These are phyloP conservation scores for Coemansia sp. DNA, from an alignment of 192 early-diverging fungal genomes.

Conservation along the genomic window DNA sequence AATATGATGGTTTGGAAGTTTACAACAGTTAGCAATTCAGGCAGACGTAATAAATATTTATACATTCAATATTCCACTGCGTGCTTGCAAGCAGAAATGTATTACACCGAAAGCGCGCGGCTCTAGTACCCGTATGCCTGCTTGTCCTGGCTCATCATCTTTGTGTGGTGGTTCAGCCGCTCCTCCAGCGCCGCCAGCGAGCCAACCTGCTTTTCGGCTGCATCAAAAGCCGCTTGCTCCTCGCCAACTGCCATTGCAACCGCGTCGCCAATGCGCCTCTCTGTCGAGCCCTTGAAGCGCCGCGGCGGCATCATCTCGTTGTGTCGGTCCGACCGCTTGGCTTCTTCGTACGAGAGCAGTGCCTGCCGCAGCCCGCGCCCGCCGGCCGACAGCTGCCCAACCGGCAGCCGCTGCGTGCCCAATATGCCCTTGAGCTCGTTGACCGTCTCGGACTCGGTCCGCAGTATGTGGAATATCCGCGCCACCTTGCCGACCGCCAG, in stretches of 20 bases:
- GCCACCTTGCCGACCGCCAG: constrained; percentile 91
- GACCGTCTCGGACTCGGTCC: constrained; percentile 89
- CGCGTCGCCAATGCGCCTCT: constrained; percentile 29
- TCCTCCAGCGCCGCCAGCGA: constrained; percentile 32
- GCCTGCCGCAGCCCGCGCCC: constrained; percentile 88
- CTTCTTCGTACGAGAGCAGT: constrained; percentile 91
- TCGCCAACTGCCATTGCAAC: constrained; percentile 20
- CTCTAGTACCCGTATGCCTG: constrained; percentile 24
- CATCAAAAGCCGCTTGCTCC: constrained; percentile 37
- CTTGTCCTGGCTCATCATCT: constrained; percentile 20
- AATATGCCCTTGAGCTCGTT: constrained; percentile 90
- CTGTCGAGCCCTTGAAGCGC: constrained; percentile 13
- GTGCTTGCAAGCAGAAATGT: too few relatives aligned
- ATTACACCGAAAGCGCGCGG: not conserved
- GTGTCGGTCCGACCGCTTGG: constrained; percentile 83
- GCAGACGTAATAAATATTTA: too few relatives aligned
- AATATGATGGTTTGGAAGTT: too few relatives aligned
- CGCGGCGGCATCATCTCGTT: constrained; percentile 90
- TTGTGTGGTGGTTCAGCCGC: constrained; percentile 33
- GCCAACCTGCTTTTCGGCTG: constrained; percentile 21
- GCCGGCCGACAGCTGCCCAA: constrained; percentile 83
- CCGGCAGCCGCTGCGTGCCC: constrained; percentile 80
- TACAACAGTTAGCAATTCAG: too few relatives aligned
- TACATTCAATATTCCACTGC: too few relatives aligned
- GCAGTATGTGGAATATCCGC: constrained; percentile 82